Conservation (phyloP, 495 filamentous ascomycete genomes). For the Daldinia loculata region DNA sequence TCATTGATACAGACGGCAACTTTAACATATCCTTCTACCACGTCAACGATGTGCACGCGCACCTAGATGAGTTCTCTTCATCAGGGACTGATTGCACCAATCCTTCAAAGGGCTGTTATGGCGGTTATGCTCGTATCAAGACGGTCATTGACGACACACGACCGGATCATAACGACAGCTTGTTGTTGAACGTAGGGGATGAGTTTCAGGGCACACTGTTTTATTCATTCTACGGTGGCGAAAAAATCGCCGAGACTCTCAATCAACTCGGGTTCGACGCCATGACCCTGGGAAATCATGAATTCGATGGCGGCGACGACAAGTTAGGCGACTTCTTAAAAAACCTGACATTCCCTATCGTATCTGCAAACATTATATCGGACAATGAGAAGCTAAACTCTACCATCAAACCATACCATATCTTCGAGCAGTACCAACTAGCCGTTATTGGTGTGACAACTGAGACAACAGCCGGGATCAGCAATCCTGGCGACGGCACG, state of each 20-base stretch:
- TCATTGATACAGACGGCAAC: slow-evolving; percentile 59
- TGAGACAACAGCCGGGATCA: slow-evolving; percentile 60
- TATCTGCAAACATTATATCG: slow-evolving; percentile 63
- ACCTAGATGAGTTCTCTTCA: slow-evolving; percentile 64
- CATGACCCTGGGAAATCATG: slow-evolving; percentile 70
- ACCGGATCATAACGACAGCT: slow-evolving; percentile 60
- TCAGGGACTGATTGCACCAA: slow-evolving; percentile 64
- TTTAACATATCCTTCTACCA: slow-evolving; percentile 70
- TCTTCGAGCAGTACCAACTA: slow-evolving; percentile 62
- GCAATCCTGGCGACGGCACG: slow-evolving; percentile 59
- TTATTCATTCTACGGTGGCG: slow-evolving; percentile 65
- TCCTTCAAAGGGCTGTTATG: slow-evolving; percentile 61
- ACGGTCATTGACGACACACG: slow-evolving; percentile 59
- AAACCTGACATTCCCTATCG: slow-evolving; percentile 66
- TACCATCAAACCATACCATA: slow-evolving; percentile 65
- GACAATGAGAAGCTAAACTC: slow-evolving; percentile 59
- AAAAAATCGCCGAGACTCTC: slow-evolving; percentile 68
- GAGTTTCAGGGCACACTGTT: slow-evolving; percentile 70
- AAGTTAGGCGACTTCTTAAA: slow-evolving; percentile 60
- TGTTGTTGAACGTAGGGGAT: slow-evolving; percentile 65
- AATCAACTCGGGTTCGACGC: slow-evolving; percentile 66
- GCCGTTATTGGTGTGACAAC: slow-evolving; percentile 68
- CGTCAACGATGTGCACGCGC: slow-evolving; percentile 69
- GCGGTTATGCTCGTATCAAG: slow-evolving; percentile 67
- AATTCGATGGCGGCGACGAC: slow-evolving; percentile 64